Conservation (phyloP, 2,329 filamentous ascomycete genomes). For the Arthrobotrys pseudoclavata region DNA sequence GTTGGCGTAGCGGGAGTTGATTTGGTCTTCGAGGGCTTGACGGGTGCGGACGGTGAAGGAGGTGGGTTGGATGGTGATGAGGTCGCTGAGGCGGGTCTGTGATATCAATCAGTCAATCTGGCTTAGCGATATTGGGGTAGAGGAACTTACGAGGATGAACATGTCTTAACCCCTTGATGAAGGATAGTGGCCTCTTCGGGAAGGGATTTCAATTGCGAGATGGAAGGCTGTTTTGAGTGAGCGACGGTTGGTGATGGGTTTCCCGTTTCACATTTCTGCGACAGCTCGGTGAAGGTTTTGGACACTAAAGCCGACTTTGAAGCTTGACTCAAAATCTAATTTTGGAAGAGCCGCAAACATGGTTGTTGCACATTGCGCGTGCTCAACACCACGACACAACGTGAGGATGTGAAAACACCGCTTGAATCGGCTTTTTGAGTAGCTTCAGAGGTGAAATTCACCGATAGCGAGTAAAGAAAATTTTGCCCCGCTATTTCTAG, state of each 20-base stretch:
- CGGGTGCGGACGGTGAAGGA: constrained; percentile 87
- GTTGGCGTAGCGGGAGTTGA: constrained; percentile 97
- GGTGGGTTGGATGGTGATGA: constrained; percentile 90
- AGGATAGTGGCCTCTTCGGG: too few relatives aligned
- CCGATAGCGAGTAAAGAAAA: not conserved
- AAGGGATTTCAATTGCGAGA: not conserved
- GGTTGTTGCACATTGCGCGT: too few relatives aligned
- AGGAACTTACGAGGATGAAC: constrained; percentile 59
- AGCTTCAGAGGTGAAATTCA: not conserved
- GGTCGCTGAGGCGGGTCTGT: constrained; percentile 93
- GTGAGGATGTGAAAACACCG: not conserved
- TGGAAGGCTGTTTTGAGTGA: not conserved
- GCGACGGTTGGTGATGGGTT: not conserved
- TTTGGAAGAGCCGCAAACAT: too few relatives aligned
- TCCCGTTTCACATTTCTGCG: constrained; percentile 57
- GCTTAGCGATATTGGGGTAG: not conserved
- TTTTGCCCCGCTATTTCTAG: not conserved
- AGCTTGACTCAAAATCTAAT: too few relatives aligned
- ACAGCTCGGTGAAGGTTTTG: constrained; percentile 25
- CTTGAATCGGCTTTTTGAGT: not conserved
- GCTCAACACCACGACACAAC: not conserved
- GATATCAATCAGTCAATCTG: too few relatives aligned
- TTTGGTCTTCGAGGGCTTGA: constrained; percentile 92
- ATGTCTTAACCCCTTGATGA: constrained; percentile 19
- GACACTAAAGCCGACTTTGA: not conserved